A percentile compares a stretch with the other conserved stretches of the same genome.
Evolutionary conservation across 495 filamentous ascomycete species (phyloP).

Genomic region (Podospora australis): DNA sequence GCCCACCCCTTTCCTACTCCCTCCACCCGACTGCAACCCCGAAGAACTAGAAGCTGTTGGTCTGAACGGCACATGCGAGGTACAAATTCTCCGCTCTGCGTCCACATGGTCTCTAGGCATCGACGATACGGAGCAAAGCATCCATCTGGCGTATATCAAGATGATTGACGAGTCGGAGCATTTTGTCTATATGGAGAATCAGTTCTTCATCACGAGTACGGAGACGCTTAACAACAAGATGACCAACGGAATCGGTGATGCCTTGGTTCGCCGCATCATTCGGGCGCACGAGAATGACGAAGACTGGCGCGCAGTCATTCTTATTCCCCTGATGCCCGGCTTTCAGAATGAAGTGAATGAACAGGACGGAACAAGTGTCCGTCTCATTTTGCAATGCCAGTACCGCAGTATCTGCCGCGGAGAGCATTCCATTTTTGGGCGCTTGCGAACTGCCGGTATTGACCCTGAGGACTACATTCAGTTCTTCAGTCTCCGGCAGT

Average conservation of each 20-base stretch:
- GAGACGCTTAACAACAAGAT: slow-evolving; percentile 82
- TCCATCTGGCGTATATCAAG: slow-evolving; percentile 92
- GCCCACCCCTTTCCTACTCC: slow-evolving; percentile 87
- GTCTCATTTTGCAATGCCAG: slow-evolving; percentile 96
- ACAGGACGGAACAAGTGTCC: slow-evolving; percentile 87
- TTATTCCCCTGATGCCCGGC: slow-evolving; percentile 95
- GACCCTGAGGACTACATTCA: slow-evolving; percentile 96
- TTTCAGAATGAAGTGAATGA: slow-evolving; percentile 96
- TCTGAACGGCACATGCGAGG: slow-evolving; percentile 87
- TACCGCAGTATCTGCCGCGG: slow-evolving; percentile 96
- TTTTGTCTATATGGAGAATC: slow-evolving; percentile 98
- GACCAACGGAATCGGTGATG: slow-evolving; percentile 90
- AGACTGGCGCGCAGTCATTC: slow-evolving; percentile 86
- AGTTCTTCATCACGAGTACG: slow-evolving; percentile 96
- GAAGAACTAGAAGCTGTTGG: slow-evolving; percentile 83
- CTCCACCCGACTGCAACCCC: slow-evolving; percentile 82
- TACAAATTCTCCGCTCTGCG: slow-evolving; percentile 89
- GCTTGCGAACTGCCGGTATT: slow-evolving; percentile 71
- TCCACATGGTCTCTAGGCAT: slow-evolving; percentile 89
- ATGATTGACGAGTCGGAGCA: slow-evolving; percentile 92
- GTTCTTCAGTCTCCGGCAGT: slow-evolving; percentile 87
- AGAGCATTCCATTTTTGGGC: slow-evolving; percentile 85
- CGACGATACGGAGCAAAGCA: slow-evolving; percentile 82
- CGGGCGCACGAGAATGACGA: slow-evolving; percentile 78
- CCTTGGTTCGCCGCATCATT: slow-evolving; percentile 84